phyloP scores from a whole-genome alignment of 176 grass and related monocot species.

The Sorghum bicolor region Sorghum_bicolor_NCBIv3 NC_012878.2:1005001-1005500 shows the following conservation, averaged over 20 bases:
- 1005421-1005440: too few species aligned
- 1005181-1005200: neutral
- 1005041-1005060: slow-evolving; percentile 46
- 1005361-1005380: neutral
- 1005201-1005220: neutral
- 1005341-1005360: neutral
- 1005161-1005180: neutral
- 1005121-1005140: neutral
- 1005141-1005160: neutral
- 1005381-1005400: neutral
- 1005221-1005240: neutral
- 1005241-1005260: neutral
- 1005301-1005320: neutral
- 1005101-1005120: neutral
- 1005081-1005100: slow-evolving; percentile 14
- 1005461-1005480: neutral
- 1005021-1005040: slow-evolving; percentile 60
- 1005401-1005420: neutral
- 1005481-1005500: neutral
- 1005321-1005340: neutral
- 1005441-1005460: neutral
- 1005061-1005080: slow-evolving; percentile 32
- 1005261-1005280: neutral
- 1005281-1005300: slow-evolving; percentile 5
- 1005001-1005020: slow-evolving; percentile 32